phyloP scores from a whole-genome alignment of 148 eudicot genomes.

The Heliosperma pusillum region DNA sequence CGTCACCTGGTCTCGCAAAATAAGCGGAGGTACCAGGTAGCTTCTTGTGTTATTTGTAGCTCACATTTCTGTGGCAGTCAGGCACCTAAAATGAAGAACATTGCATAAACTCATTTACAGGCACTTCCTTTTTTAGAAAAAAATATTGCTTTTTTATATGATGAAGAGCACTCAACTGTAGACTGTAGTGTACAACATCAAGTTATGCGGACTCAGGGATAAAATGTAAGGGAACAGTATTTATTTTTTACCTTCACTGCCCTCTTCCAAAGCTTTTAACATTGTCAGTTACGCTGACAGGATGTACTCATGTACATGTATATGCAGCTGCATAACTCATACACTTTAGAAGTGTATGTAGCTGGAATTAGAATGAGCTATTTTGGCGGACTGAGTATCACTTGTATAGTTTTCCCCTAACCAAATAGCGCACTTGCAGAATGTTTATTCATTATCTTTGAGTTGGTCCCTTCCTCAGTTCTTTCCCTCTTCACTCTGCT shows the following conservation, averaged over 20 bases:
- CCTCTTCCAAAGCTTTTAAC: too few species aligned
- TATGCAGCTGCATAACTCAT: background rate
- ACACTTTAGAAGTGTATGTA: background rate
- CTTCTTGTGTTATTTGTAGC: constrained; percentile 8
- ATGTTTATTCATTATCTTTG: background rate
- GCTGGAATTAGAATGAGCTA: background rate
- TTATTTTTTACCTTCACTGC: too few species aligned
- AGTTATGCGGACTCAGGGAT: too few species aligned
- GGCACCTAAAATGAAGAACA: background rate
- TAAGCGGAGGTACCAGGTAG: constrained; percentile 98
- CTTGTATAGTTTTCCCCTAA: background rate
- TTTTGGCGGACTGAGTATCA: background rate
- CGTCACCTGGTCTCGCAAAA: constrained; percentile 94
- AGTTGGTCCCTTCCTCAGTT: background rate
- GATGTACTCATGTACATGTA: background rate
- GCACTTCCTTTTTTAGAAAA: too few species aligned
- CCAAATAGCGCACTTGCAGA: background rate
- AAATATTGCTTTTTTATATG: too few species aligned
- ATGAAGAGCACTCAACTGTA: too few species aligned
- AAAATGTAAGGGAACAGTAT: too few species aligned
- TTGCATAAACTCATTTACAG: too few species aligned
- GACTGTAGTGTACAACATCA: too few species aligned
- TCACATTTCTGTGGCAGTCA: background rate
- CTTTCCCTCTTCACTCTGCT: background rate
- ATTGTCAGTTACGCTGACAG: background rate